Percentiles rank a stretch among this genome's conserved stretches.
These are phyloP conservation scores for Byssothecium circinans DNA, from an alignment of 2,329 filamentous ascomycete genomes.

Conservation along the genomic window DNA sequence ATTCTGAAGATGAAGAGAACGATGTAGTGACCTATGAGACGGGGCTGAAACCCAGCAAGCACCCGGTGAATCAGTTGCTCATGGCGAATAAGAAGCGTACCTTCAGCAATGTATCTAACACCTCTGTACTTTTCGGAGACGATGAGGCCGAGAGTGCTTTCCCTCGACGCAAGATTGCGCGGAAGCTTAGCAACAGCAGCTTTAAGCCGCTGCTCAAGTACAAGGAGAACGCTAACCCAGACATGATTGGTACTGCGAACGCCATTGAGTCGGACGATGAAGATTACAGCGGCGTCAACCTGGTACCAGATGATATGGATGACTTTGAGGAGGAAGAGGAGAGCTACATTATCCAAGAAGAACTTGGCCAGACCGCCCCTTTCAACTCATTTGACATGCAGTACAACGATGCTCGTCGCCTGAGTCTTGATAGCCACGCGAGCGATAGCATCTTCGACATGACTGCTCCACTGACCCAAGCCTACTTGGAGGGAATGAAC, in stretches of 20 bases:
- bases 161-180: conserved; percentile 42
- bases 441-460: conserved; percentile 40
- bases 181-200: conserved; percentile 38
- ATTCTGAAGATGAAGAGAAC: conserved; percentile 34
- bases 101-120: conserved; percentile 44
- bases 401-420: conserved; percentile 37
- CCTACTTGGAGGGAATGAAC: conserved; percentile 19
- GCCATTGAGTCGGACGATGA: conserved; percentile 45
- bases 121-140: conserved; percentile 41
- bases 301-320: conserved; percentile 73
- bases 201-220: conserved; percentile 42
- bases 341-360: conserved; percentile 63
- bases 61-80: conserved; percentile 30
- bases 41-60: conserved; percentile 35
- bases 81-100: conserved; percentile 43
- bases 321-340: conserved; percentile 79
- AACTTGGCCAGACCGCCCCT: conserved; percentile 34
- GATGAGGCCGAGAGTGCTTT: conserved; percentile 37
- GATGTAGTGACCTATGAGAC: conserved; percentile 29
- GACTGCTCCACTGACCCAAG: conserved; percentile 29
- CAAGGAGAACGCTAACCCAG: conserved; percentile 25
- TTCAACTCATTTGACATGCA: conserved; percentile 33
- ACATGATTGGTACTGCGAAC: conserved; percentile 33
- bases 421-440: conserved; percentile 37
- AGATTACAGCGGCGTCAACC: conserved; percentile 73